Evolutionary conservation across 2,329 filamentous ascomycete genomes (phyloP).

Genomic region (Alternaria arborescens): DNA sequence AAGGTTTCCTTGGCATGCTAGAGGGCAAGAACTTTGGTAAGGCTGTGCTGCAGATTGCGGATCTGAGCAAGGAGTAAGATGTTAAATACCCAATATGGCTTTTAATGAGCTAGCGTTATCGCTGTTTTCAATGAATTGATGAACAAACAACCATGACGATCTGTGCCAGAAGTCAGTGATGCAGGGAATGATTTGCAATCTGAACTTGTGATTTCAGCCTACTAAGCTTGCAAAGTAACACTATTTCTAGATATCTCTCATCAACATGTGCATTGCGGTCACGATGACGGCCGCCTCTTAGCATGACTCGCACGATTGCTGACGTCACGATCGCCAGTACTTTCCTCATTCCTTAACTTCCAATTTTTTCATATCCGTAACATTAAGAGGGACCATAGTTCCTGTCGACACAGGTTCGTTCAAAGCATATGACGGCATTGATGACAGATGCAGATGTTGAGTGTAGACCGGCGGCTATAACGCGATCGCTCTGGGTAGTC

Average conservation of each 20-base stretch:
- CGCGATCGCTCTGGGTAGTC: no score
- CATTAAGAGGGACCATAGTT: no score
- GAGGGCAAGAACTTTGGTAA: constrained; percentile 86
- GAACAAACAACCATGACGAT: not conserved
- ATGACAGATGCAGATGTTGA: no score
- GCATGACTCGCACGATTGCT: not conserved
- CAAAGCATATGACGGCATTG: no score
- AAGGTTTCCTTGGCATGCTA: constrained; percentile 79
- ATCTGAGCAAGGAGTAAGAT: constrained; percentile 40
- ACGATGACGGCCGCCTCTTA: not conserved
- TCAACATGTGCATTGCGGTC: not conserved
- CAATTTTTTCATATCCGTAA: no score
- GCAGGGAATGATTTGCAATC: not conserved
- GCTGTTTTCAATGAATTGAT: not conserved
- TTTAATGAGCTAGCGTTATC: not conserved
- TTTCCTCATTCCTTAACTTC: no score
- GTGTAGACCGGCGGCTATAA: no score
- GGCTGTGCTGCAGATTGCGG: constrained; percentile 74
- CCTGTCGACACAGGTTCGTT: no score
- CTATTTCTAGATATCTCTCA: not conserved
- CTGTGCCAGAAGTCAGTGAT: not conserved
- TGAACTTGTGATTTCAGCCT: not conserved
- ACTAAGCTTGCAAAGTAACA: not conserved
- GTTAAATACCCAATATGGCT: not conserved
- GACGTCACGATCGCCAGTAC: no score